Evolutionary conservation across 257 asterid genomes (phyloP), one percentile per base, ranked within the genome.

Genomic region (Solanum medicagineum): DNA sequence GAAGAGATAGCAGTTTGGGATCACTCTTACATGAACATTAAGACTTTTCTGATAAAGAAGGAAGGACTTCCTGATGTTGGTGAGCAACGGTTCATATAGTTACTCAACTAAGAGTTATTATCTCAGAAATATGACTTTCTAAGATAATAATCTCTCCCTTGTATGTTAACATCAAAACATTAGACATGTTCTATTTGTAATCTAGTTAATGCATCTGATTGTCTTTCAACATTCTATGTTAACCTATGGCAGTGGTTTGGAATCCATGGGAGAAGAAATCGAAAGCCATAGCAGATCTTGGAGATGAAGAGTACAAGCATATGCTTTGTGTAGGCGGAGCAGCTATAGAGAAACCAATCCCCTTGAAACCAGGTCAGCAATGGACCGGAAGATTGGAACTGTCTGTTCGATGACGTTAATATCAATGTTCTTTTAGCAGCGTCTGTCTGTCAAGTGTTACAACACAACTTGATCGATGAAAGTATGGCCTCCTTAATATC

Each of bases 201-300:
- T 60, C 62, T 80, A 70, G 51, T 51, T 17, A 49, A 74, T 70
- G 24, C 17, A 0, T 20, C 47, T 15, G 47, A 26, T 49, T 24
- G 15, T 77, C 26, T 2, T 14, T 75, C 20, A 75, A 49, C 44
- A 24, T 22, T 26, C 63, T 51, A 5, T 45, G 15, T 77, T 51
- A 16, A 77, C 45, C 5, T 42, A 56, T 56, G 11, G 24, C 86
- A 93, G 99, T 92, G 87, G 99, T 95, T 32, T 95, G 99, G 99
- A 95, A 94, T 91, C 98, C 98, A 80, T 94, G 98, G 97, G 98
- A 93, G 65, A 92, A 90, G 91, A 95, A 89, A 84, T 87, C 99
- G 4, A 89, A 82, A 86, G 87, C 90, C 15, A 93, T 92, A 56
- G 47, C 71, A 5, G 97, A 95, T 86, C 88, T 95, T 8, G 99